phyloP scores from a whole-genome alignment of 2,329 filamentous ascomycete species.

The Aureobasidium melanogenum region DNA sequence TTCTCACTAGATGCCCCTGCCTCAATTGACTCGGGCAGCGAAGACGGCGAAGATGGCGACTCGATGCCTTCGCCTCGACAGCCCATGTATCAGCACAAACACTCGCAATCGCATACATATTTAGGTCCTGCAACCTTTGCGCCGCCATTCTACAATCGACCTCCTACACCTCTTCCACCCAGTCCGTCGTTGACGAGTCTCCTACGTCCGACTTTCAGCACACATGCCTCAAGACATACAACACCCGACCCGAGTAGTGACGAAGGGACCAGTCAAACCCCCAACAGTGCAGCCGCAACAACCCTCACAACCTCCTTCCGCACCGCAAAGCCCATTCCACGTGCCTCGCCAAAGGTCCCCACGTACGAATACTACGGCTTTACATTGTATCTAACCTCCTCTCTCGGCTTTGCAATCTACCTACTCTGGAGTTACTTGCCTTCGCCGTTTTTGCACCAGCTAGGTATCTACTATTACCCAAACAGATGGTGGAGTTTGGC shows the following conservation, averaged over 20 bases:
- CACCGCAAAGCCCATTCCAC: slow-evolving; percentile 58
- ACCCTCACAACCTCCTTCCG: slow-evolving; percentile 48
- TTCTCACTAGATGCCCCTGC: slow-evolving; percentile 24
- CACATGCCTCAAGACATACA: slow-evolving; percentile 63
- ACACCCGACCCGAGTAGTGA: slow-evolving; percentile 89
- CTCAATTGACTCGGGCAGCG: slow-evolving; percentile 17
- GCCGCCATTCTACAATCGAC: slow-evolving; percentile 93
- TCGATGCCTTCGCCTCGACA: slow-evolving; percentile 23
- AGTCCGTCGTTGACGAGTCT: slow-evolving; percentile 89
- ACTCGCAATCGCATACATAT: slow-evolving; percentile 37
- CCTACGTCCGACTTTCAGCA: slow-evolving; percentile 61
- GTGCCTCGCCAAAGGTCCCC: slow-evolving; percentile 86
- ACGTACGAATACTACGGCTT: slow-evolving; percentile 99
- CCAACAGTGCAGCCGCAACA: slow-evolving; percentile 50
- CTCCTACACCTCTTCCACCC: slow-evolving; percentile 87
- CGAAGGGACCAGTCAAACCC: slow-evolving; percentile 41
- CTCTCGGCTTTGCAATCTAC: slow-evolving; percentile 66
- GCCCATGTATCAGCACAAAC: slow-evolving; percentile 33
- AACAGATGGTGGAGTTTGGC: slow-evolving; percentile 97
- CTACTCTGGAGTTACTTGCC: slow-evolving; percentile 84
- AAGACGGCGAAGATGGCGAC: neutral
- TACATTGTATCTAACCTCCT: slow-evolving; percentile 86
- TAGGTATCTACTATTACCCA: slow-evolving; percentile 94
- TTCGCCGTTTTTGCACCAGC: slow-evolving; percentile 78
- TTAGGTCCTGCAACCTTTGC: slow-evolving; percentile 43